These are phyloP conservation scores for Rhododendron vialii DNA, from an alignment of 148 eudicot species.

Conservation along the genomic window DNA sequence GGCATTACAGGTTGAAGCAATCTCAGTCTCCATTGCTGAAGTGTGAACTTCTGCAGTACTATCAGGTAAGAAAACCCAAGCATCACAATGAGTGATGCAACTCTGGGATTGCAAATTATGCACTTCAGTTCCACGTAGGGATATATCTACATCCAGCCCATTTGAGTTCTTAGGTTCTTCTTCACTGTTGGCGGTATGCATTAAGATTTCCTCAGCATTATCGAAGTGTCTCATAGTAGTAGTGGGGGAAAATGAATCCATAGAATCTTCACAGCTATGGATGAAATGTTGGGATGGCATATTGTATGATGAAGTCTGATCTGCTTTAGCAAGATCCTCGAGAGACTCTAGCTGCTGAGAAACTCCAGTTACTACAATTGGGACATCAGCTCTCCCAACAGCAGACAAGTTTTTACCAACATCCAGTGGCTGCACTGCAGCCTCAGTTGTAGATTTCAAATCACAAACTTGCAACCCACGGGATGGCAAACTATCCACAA, in stretches of 20 bases:
- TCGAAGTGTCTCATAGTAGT: conserved; percentile 11
- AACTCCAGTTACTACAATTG: conserved; percentile 10
- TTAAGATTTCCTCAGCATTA: conserved; percentile 15
- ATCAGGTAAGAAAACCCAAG: conserved; percentile 15
- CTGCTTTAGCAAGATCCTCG: conserved; percentile 7
- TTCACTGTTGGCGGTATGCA: conserved; percentile 1
- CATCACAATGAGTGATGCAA: conserved; percentile 14
- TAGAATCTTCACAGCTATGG: conserved; percentile 14
- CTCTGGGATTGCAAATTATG: conserved; percentile 19
- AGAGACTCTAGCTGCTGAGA: conserved; percentile 16
- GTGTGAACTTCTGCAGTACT: not conserved
- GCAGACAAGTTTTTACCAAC: conserved; percentile 9
- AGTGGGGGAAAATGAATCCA: conserved; percentile 11
- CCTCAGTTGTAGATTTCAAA: conserved; percentile 17
- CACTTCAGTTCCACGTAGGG: conserved; percentile 13
- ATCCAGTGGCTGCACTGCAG: conserved; percentile 14
- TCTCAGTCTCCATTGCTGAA: conserved; percentile 14
- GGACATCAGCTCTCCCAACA: conserved; percentile 17
- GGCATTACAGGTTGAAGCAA: conserved; percentile 9
- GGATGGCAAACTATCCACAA: conserved; percentile 41
- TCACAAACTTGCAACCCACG: conserved; percentile 45
- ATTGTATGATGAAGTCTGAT: conserved; percentile 9
- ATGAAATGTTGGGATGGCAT: conserved; percentile 12
- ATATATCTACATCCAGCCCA: conserved; percentile 16
- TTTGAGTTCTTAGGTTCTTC: conserved; percentile 22